Percentiles rank a stretch among this genome's conserved stretches.
These are phyloP conservation scores for Carex cristatella DNA, from an alignment of 176 grass and related monocot genomes.

Conservation along the genomic window DNA sequence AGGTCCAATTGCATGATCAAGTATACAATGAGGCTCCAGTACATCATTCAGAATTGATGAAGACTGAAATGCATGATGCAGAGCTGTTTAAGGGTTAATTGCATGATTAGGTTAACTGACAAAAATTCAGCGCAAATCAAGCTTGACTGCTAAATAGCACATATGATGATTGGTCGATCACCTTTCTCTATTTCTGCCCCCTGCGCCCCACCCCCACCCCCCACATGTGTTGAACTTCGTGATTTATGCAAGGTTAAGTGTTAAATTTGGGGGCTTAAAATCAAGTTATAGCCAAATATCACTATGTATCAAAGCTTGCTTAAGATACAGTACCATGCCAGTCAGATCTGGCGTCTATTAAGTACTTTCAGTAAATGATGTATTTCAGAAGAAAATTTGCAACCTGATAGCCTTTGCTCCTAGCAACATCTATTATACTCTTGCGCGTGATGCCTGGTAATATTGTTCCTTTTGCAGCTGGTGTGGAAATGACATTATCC, in stretches of 20 bases:
- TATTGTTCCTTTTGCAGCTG: slow-evolving; percentile 81
- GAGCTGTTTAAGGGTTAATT: background rate
- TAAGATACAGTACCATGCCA: background rate
- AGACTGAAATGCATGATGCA: background rate
- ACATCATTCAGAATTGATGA: background rate
- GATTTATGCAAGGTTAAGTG: background rate
- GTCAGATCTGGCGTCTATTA: background rate
- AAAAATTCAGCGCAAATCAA: background rate
- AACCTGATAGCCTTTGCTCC: slow-evolving; percentile 70
- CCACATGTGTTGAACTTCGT: background rate
- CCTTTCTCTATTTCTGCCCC: background rate
- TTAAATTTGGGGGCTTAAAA: slow-evolving; percentile 18
- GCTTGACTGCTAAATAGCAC: background rate
- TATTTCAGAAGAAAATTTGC: slow-evolving; percentile 19
- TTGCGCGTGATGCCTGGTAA: slow-evolving; percentile 96
- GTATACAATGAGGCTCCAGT: background rate
- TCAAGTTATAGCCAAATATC: background rate
- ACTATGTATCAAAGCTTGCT: background rate
- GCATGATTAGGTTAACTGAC: background rate
- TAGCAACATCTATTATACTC: slow-evolving; percentile 94
- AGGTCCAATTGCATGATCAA: background rate
- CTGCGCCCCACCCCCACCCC: background rate
- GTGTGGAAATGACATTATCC: slow-evolving; percentile 80
- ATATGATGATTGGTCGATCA: background rate
- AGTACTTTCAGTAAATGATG: background rate